Evolutionary conservation across 176 grass and related monocot species (phyloP), one percentile per base, ranked within the genome.

Genomic region (Hsuehochloa calcarea): DNA sequence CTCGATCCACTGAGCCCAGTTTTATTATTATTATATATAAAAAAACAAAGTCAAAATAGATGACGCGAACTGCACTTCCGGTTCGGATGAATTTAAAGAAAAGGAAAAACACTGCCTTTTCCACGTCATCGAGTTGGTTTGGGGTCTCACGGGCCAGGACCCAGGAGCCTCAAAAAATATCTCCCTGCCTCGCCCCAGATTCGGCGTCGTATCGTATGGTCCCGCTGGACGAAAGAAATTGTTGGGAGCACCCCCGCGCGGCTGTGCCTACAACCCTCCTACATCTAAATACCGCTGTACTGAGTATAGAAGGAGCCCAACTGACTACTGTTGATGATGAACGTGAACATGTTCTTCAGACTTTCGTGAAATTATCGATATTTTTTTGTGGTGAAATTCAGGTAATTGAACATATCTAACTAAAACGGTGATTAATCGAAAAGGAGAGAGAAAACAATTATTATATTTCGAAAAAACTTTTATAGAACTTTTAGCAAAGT

Each of bases 131-230:
- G n/a, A 47, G 70, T 68, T 55, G 3, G 47, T 35, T 26, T 0
- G 67, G 29, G 78, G 78, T 8, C 72, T 56, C 35, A 25, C 16
- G 16, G 34, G 23, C 15, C 43, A 22, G 7, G n/a, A 59, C 17
- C 15, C 43, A 22, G 7, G n/a, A 59, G 39, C 46, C 27, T 4
- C 10, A 20, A 65, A 88, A 79, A 88, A 87, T 69, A 87, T 82
- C 86, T 66, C 16, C 40, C 4, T 13, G 64, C 59, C 15, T 16
- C 29, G 31, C 26, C 4, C 44, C 14, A 79, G 11, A 26, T 79
- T 78, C 56, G 55, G 40, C 15, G 22, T 49, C 22, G 52, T 20
- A 8, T 49, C 22, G 52, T 20, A 8, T 37, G 39, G 50, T 37
- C 13, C 27, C 15, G 34, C 27, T 46, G 1, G 0, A 8, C 3